phyloP scores from a whole-genome alignment of 257 asterid species.

The Craterostigma plantagineum region DNA sequence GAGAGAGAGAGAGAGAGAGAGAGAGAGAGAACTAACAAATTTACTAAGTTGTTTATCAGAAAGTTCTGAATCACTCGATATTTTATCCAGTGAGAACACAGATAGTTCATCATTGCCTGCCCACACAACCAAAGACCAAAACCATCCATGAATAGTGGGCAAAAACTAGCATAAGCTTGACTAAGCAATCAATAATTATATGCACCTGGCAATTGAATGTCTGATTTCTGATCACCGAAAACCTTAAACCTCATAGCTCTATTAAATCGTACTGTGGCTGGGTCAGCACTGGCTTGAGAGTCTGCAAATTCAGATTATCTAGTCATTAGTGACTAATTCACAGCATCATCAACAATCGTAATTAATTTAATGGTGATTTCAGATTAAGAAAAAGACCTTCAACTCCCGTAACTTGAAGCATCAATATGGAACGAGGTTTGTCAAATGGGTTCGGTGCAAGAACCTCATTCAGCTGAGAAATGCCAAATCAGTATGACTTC shows the following conservation, averaged over 20 bases:
- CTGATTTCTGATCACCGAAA: constrained; percentile 27
- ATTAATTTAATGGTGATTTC: constrained; percentile 5
- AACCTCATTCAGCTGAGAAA: constrained; percentile 72
- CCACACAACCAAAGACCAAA: constrained; percentile 2
- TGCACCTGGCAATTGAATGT: constrained; percentile 66
- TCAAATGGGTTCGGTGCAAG: constrained; percentile 81
- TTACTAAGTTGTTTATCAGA: constrained; percentile 61
- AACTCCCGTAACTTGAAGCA: constrained; percentile 63
- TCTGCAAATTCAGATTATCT: constrained; percentile 22
- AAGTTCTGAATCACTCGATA: constrained; percentile 27
- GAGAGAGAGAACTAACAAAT: constrained; percentile 37
- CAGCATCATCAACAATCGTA: constrained; percentile 3
- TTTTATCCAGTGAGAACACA: constrained; percentile 39
- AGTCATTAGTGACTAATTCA: constrained; percentile 9
- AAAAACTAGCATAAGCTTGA: not conserved
- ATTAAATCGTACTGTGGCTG: constrained; percentile 18
- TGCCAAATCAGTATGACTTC: constrained; percentile 3
- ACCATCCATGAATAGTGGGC: not conserved
- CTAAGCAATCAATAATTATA: constrained; percentile 6
- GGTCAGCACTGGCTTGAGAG: constrained; percentile 15
- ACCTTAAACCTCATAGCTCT: constrained; percentile 37
- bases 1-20: no score
- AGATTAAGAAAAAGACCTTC: constrained; percentile 33
- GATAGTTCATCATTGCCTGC: constrained; percentile 60
- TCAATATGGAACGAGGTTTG: constrained; percentile 63